Conservation (phyloP, 75 land plant species). For the Cunninghamia lanceolata region DNA sequence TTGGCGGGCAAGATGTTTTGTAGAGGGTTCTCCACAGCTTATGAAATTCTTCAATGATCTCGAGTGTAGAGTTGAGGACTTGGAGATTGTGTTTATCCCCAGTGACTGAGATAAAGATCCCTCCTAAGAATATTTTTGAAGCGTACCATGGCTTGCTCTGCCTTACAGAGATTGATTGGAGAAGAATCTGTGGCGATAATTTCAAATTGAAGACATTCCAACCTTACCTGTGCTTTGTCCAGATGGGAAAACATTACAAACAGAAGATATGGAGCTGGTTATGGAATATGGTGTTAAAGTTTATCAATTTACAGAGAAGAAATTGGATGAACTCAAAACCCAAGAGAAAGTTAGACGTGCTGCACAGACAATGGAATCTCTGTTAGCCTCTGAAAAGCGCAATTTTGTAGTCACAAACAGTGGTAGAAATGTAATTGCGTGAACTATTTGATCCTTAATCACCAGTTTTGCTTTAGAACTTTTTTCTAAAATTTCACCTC, state of each 20-base stretch:
- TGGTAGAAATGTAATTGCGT: slow-evolving; percentile 23
- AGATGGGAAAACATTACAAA: slow-evolving; percentile 52
- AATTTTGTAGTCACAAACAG: slow-evolving; percentile 25
- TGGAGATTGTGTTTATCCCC: slow-evolving; percentile 54
- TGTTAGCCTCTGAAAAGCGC: slow-evolving; percentile 23
- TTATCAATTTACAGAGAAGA: slow-evolving; percentile 56
- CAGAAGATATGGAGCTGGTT: slow-evolving; percentile 39
- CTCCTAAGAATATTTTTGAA: slow-evolving; percentile 21
- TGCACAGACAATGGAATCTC: slow-evolving; percentile 56
- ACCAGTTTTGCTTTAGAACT: too few relatives aligned
- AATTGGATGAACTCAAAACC: slow-evolving; percentile 33
- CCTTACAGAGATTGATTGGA: slow-evolving; percentile 41
- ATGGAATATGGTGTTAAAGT: slow-evolving; percentile 41
- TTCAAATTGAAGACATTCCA: slow-evolving; percentile 38
- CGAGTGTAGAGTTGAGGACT: slow-evolving; percentile 30
- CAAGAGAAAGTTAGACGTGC: slow-evolving; percentile 37
- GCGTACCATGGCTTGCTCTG: slow-evolving; percentile 57
- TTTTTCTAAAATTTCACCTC: too few relatives aligned
- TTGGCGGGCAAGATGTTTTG: too few relatives aligned
- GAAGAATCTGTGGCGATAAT: slow-evolving; percentile 31
- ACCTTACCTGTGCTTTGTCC: slow-evolving; percentile 42
- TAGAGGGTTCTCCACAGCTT: too few relatives aligned
- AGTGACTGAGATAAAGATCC: slow-evolving; percentile 37
- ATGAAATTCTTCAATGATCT: too few relatives aligned
- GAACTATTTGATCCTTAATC: too few relatives aligned